A percentile compares a stretch with the other conserved stretches of the same genome.
phyloP scores from a whole-genome alignment of 2,329 filamentous ascomycete species.

The Botrytis cinerea region DNA sequence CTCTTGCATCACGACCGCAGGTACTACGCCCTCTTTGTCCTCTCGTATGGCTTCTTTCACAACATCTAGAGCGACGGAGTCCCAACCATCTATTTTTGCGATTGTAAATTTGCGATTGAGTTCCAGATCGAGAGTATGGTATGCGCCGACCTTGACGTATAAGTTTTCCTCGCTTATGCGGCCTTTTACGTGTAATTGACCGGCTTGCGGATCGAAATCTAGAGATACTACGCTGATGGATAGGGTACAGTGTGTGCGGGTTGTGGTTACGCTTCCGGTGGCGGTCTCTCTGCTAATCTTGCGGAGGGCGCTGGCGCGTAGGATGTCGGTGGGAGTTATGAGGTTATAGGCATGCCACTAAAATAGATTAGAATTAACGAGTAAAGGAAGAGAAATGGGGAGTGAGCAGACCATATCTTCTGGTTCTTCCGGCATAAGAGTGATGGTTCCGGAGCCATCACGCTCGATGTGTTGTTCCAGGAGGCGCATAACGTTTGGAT shows the following conservation, averaged over 20 bases:
- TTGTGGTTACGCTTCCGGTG: slow-evolving; percentile 62
- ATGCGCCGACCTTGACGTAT: slow-evolving; percentile 65
- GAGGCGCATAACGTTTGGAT: slow-evolving; percentile 57
- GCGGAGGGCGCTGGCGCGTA: slow-evolving; percentile 67
- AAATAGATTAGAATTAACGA: slow-evolving; percentile 9
- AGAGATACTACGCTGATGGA: slow-evolving; percentile 65
- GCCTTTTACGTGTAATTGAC: slow-evolving; percentile 68
- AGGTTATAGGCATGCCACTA: slow-evolving; percentile 77
- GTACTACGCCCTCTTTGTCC: slow-evolving; percentile 77
- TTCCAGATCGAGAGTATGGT: slow-evolving; percentile 80
- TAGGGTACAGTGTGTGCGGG: slow-evolving; percentile 64
- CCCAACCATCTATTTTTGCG: slow-evolving; percentile 85
- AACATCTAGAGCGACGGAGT: slow-evolving; percentile 79
- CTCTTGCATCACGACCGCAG: slow-evolving; percentile 93
- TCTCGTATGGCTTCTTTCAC: slow-evolving; percentile 78
- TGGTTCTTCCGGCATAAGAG: slow-evolving; percentile 69
- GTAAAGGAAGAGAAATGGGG: background rate
- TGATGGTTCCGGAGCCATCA: slow-evolving; percentile 65
- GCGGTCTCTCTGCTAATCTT: slow-evolving; percentile 60
- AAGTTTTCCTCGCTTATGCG: slow-evolving; percentile 66
- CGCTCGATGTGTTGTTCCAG: slow-evolving; percentile 68
- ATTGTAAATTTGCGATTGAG: slow-evolving; percentile 84
- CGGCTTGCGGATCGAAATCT: slow-evolving; percentile 69
- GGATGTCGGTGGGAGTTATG: slow-evolving; percentile 63
- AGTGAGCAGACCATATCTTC: slow-evolving; percentile 66